Conservation (phyloP, 139 green algal genomes). For the Mesotaenium endlicherianum region DNA sequence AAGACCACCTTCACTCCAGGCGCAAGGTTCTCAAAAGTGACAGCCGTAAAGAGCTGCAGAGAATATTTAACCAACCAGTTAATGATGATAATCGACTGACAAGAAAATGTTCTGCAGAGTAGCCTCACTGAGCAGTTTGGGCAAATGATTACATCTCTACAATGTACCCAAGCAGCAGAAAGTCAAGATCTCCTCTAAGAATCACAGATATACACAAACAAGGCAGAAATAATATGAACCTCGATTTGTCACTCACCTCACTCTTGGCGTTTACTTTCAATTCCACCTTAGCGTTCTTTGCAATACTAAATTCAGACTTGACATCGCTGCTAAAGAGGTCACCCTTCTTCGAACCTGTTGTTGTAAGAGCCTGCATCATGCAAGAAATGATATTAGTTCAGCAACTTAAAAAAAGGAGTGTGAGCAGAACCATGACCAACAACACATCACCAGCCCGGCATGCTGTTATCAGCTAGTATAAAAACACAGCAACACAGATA, state of each 20-base stretch:
- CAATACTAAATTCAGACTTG: slow-evolving; percentile 27
- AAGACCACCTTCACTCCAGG: slow-evolving; percentile 30
- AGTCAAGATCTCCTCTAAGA: background rate
- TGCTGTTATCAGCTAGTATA: too few species aligned
- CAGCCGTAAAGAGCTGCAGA: slow-evolving; percentile 6
- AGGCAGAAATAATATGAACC: background rate
- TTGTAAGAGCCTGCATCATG: slow-evolving; percentile 29
- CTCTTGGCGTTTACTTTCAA: slow-evolving; percentile 25
- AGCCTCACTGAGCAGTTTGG: background rate
- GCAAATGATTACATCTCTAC: background rate
- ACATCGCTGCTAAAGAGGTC: slow-evolving; percentile 22
- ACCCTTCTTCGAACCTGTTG: slow-evolving; percentile 26
- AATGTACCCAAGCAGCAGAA: background rate
- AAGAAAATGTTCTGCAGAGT: background rate
- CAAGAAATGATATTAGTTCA: background rate
- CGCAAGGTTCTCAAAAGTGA: slow-evolving; percentile 31
- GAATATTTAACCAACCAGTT: background rate
- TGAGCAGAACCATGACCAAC: background rate
- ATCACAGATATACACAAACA: background rate
- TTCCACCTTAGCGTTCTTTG: slow-evolving; percentile 19
- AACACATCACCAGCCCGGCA: background rate
- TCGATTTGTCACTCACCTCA: slow-evolving; percentile 8
- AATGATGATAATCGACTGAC: background rate
- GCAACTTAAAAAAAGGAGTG: background rate
- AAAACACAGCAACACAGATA: background rate